Base-by-base conservation (phyloP, 1,284 basidiomycete species). In the Moesziomyces sp. region DNA sequence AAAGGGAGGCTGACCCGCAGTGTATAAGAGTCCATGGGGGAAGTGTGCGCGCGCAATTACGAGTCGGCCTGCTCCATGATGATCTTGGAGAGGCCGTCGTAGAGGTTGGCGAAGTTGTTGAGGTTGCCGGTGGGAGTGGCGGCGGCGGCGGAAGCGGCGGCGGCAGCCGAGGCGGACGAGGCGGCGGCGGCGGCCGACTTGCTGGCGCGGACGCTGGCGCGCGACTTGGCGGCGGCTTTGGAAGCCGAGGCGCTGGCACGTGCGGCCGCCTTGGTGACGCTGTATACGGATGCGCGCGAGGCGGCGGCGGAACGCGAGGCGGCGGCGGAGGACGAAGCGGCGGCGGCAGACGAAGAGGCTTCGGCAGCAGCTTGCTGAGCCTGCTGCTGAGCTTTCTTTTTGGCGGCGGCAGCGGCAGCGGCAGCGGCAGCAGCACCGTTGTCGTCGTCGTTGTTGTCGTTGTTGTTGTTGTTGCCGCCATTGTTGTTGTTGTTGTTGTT, bases 21-120 rank as follows among this genome's bases (percentile, higher is more conserved):
- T 52, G 35, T 23, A 45, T 49, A 65, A 40, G 21, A 58, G 56
- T 65, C 62, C 52, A 65, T 65, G 43, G 21, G 34, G 21, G 13
- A 5, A 5, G 43, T 5, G 24, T 7, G 19, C 18, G 35, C 18
- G 35, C 28, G 21, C 38, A 11, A 50, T 23, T 50, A 61, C 7
- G 62, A 62, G 54, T 74, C 52, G 48, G 64, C 65, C 44, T 64
- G 65, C 40, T 73, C 62, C 45, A 74, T 56, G 51, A 82, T 75
- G 61, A 82, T 77, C 65, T 79, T 79, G 58, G 71, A 77, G 45
- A 82, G 72, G 38, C 78, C 75, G 44, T 80, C 69, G 53, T 80
- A 67, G 38, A 82, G 66, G 56, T 74, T 67, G 58, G 72, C 80
- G 52, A 82, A 82, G 52, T 74, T 79, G 58, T 80, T 67, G 50